phyloP scores from a whole-genome alignment of 2,329 filamentous ascomycete species.

The Myriosclerotinia duriaeana region DNA sequence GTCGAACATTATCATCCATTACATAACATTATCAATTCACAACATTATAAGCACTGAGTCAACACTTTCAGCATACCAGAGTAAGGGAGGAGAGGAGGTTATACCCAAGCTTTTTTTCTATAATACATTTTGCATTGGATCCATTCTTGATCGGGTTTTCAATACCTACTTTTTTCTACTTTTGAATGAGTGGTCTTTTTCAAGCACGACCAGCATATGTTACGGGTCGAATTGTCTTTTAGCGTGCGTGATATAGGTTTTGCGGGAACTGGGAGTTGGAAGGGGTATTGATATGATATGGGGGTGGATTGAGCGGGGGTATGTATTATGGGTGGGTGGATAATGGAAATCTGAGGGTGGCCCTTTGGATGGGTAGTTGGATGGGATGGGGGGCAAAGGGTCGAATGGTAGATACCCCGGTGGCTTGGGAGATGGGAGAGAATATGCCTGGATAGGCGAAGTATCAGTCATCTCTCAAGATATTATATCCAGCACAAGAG shows the following conservation, averaged over 20 bases:
- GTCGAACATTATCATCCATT: neutral
- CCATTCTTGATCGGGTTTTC: neutral
- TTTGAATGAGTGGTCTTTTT: neutral
- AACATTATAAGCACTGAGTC: neutral
- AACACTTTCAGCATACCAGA: slow-evolving; percentile 3
- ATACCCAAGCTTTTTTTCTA: slow-evolving; percentile 16
- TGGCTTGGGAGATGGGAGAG: neutral
- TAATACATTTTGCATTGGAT: slow-evolving; percentile 9
- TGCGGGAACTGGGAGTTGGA: neutral
- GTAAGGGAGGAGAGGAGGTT: slow-evolving; percentile 8
- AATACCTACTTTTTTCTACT: slow-evolving; percentile 3
- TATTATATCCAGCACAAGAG: neutral
- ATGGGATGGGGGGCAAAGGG: neutral
- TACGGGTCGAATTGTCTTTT: neutral
- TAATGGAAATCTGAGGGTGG: neutral
- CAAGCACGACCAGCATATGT: neutral
- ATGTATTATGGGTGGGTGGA: neutral
- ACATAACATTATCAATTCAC: slow-evolving; percentile 4
- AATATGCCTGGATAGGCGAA: neutral
- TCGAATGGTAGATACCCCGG: neutral
- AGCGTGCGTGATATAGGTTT: neutral
- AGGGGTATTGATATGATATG: neutral
- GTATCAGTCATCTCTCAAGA: neutral
- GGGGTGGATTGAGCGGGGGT: neutral
- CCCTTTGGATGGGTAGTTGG: neutral